Evolutionary conservation across 2,329 filamentous ascomycete species (phyloP).

Genomic region (Aureobasidium uvarum): DNA sequence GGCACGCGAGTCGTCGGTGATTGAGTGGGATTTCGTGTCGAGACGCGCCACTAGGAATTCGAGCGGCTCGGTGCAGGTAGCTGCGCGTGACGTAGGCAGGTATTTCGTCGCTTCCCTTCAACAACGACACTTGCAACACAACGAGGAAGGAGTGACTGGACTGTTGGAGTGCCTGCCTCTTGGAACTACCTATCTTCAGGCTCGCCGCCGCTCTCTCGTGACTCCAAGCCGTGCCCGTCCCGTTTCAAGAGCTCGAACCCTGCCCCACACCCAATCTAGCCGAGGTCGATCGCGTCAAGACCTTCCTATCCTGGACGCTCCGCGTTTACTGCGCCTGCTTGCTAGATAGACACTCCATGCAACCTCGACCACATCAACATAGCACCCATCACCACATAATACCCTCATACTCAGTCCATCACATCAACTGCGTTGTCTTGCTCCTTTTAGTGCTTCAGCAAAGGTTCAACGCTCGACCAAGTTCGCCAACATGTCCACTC

Average conservation of each 20-base stretch:
- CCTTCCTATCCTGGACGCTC: constrained; percentile 4
- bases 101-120: neutral
- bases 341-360: neutral
- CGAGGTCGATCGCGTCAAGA: constrained; percentile 12
- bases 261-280: neutral
- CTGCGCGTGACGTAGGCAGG: neutral
- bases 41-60: neutral
- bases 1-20: constrained; percentile 5
- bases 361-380: neutral
- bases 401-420: neutral
- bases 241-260: neutral
- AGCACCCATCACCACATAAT: too few relatives aligned
- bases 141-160: constrained; percentile 1
- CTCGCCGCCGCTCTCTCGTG: constrained; percentile 17
- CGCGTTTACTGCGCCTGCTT: neutral
- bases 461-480: neutral
- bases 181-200: too few relatives aligned
- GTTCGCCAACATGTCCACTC: neutral
- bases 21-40: neutral
- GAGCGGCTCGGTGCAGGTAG: neutral
- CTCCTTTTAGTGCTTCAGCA: neutral
- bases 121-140: neutral
- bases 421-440: neutral
- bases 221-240: constrained; percentile 5
- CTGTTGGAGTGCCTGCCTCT: neutral